Conservation (phyloP, 2,329 filamentous ascomycete species). For the Amauroascus verrucosus region DNA sequence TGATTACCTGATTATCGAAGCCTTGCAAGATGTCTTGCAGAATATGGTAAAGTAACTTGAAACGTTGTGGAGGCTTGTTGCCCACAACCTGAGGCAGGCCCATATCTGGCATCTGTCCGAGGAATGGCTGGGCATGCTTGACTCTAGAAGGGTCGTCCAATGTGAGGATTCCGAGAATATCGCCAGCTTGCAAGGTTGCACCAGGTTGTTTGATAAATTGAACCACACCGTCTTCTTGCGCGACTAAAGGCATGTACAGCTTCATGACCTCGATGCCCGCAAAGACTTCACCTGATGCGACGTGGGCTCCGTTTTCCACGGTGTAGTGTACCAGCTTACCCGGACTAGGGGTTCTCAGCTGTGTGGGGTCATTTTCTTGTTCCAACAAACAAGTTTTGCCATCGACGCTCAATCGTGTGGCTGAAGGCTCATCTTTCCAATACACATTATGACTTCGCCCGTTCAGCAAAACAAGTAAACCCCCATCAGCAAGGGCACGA, state of each 20-base stretch:
- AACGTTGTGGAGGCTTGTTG: constrained; percentile 82
- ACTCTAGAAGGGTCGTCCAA: constrained; percentile 92
- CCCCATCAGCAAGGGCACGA: constrained; percentile 84
- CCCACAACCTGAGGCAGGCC: constrained; percentile 80
- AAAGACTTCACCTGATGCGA: constrained; percentile 83
- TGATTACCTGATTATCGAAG: constrained; percentile 96
- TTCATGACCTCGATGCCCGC: constrained; percentile 99
- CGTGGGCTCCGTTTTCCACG: constrained; percentile 87
- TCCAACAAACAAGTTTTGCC: constrained; percentile 96
- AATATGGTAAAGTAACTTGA: constrained; percentile 63
- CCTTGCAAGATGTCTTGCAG: constrained; percentile 81
- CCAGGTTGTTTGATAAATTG: constrained; percentile 99
- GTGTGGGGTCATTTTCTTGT: constrained; percentile 97
- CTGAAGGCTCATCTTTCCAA: constrained; percentile 98
- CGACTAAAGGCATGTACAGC: constrained; percentile 99
- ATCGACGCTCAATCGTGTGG: constrained; percentile 89
- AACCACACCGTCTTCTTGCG: constrained; percentile 89
- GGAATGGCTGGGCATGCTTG: constrained; percentile 90
- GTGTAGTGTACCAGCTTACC: constrained; percentile 98
- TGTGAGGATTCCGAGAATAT: constrained; percentile 94
- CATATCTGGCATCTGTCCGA: constrained; percentile 77
- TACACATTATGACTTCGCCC: constrained; percentile 97
- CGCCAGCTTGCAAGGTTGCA: constrained; percentile 92
- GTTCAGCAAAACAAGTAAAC: constrained; percentile 77
- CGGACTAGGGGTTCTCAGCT: constrained; percentile 85